These are phyloP conservation scores for Colletotrichum tropicale DNA, from an alignment of 2,329 filamentous ascomycete species.

Conservation along the genomic window DNA sequence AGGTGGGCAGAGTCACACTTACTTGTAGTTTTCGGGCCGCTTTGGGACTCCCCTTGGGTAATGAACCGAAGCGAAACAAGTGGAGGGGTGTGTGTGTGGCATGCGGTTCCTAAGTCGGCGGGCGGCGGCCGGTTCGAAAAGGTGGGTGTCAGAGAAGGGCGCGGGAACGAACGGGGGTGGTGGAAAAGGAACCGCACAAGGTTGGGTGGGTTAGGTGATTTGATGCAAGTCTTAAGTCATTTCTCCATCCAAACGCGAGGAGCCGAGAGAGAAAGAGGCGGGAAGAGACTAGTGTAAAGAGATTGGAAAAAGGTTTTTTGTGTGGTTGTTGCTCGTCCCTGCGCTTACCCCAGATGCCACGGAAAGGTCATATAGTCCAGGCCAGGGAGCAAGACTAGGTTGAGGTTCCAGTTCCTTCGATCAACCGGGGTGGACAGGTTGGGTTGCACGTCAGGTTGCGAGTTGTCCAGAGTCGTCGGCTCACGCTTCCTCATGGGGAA, in stretches of 20 bases:
- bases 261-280: not conserved
- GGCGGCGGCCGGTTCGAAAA: not conserved
- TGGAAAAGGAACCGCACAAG: not conserved
- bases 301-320: not conserved
- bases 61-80: not conserved
- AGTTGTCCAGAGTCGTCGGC: not conserved
- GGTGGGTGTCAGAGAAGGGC: not conserved
- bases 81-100: not conserved
- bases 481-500: not conserved
- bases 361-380: not conserved
- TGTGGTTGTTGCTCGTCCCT: not conserved
- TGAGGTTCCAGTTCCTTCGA: not conserved
- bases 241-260: not conserved
- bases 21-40: constrained; percentile 1
- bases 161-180: not conserved
- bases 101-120: not conserved
- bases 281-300: not conserved
- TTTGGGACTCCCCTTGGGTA: not conserved
- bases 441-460: not conserved
- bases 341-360: not conserved
- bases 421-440: not conserved
- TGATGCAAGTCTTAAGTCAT: constrained; percentile 11
- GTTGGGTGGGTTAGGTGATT: constrained; percentile 8
- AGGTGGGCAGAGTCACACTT: not conserved
- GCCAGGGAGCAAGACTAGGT: not conserved